phyloP scores from a whole-genome alignment of 768 basidiomycete species.

The Agaricus subrufescens region DNA sequence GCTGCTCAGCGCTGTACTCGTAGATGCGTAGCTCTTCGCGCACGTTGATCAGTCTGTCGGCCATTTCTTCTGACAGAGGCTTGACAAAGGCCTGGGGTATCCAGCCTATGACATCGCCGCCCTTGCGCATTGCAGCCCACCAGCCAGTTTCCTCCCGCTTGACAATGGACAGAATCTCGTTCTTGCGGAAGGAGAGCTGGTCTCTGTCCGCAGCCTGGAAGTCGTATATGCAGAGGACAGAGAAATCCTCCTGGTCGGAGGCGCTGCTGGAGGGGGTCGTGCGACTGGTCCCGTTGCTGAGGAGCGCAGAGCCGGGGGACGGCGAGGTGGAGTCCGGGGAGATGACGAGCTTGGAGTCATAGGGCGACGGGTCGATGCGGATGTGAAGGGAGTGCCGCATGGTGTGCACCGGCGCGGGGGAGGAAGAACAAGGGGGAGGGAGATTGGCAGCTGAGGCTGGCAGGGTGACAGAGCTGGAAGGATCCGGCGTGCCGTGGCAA shows the following conservation, averaged over 20 bases:
- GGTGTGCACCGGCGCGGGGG: slow-evolving; percentile 25
- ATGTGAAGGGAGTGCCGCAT: slow-evolving; percentile 37
- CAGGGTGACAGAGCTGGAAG: slow-evolving; percentile 9
- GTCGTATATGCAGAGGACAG: slow-evolving; percentile 64
- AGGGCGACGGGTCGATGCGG: slow-evolving; percentile 32
- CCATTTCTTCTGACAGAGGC: slow-evolving; percentile 46
- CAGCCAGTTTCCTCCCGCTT: slow-evolving; percentile 70
- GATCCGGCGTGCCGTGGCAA: slow-evolving; percentile 5
- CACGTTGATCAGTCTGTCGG: slow-evolving; percentile 39
- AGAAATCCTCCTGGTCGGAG: slow-evolving; percentile 35
- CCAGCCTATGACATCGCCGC: slow-evolving; percentile 61
- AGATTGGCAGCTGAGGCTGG: not conserved
- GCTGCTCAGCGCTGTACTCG: slow-evolving; percentile 44
- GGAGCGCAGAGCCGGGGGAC: slow-evolving; percentile 24
- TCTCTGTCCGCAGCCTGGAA: slow-evolving; percentile 58
- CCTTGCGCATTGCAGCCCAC: slow-evolving; percentile 71
- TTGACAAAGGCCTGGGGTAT: slow-evolving; percentile 70
- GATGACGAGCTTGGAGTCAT: slow-evolving; percentile 16
- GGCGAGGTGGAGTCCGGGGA: slow-evolving; percentile 29
- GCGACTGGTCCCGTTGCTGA: slow-evolving; percentile 17
- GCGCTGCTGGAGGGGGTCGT: slow-evolving; percentile 26
- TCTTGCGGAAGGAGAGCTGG: slow-evolving; percentile 58
- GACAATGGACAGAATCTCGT: slow-evolving; percentile 65
- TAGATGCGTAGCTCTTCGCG: slow-evolving; percentile 39
- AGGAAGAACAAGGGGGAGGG: not conserved